A percentile compares a stretch with the other conserved stretches of the same genome.
These are phyloP conservation scores for Plasmodium knowlesi DNA, from an alignment of 169 alveolate genomes.

Conservation along the genomic window DNA sequence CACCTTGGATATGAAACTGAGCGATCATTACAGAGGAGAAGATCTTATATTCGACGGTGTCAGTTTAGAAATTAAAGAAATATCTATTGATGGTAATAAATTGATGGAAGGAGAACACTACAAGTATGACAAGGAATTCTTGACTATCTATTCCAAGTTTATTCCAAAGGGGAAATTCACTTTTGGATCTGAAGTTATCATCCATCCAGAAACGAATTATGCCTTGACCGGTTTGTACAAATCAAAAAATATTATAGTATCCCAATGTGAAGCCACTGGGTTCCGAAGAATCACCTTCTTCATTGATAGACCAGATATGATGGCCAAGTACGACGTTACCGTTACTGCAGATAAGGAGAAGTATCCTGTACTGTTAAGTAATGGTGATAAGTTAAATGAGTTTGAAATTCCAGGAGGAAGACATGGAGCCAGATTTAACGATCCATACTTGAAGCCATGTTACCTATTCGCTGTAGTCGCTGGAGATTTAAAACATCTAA, in stretches of 20 bases:
- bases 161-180: slow-evolving; percentile 80
- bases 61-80: slow-evolving; percentile 85
- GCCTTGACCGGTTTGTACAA: slow-evolving; percentile 89
- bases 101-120: slow-evolving; percentile 82
- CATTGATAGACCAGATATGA: slow-evolving; percentile 94
- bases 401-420: slow-evolving; percentile 83
- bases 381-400: slow-evolving; percentile 87
- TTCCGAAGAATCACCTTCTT: slow-evolving; percentile 91
- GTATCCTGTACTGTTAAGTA: slow-evolving; percentile 90
- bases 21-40: slow-evolving; percentile 80
- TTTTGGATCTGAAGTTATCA: slow-evolving; percentile 84
- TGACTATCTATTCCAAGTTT: slow-evolving; percentile 78
- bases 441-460: slow-evolving; percentile 93
- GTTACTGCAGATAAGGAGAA: slow-evolving; percentile 89
- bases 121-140: slow-evolving; percentile 80
- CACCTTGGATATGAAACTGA: slow-evolving; percentile 78
- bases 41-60: slow-evolving; percentile 91
- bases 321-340: slow-evolving; percentile 87
- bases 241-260: slow-evolving; percentile 88
- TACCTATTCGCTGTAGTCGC: slow-evolving; percentile 95
- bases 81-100: slow-evolving; percentile 82
- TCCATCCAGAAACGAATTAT: slow-evolving; percentile 87
- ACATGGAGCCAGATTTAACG: slow-evolving; percentile 90
- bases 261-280: slow-evolving; percentile 96
- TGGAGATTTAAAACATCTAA: slow-evolving; percentile 87